These are phyloP conservation scores for Lactifluus pinguis DNA, from an alignment of 768 basidiomycete species.

Conservation along the genomic window DNA sequence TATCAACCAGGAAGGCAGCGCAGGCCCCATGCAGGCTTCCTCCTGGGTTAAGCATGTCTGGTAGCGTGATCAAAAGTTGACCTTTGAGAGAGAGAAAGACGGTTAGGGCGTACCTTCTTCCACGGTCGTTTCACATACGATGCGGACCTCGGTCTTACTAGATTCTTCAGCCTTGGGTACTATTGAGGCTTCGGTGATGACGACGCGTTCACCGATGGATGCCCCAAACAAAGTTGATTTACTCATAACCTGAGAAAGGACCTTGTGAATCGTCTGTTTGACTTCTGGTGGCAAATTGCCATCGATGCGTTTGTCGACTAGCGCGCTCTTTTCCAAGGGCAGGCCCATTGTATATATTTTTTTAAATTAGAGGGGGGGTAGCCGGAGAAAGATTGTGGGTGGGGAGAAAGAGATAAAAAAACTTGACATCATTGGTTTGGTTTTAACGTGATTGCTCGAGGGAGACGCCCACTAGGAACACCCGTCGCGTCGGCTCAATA, in stretches of 20 bases:
- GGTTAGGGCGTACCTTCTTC: conserved; percentile 20
- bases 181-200: conserved; percentile 22
- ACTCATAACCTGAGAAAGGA: not conserved
- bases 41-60: conserved; percentile 24
- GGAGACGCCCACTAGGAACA: too few species aligned
- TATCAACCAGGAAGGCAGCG: conserved; percentile 22
- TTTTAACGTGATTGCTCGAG: too few species aligned
- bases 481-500: too few species aligned
- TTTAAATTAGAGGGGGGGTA: not conserved
- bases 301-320: not conserved
- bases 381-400: not conserved
- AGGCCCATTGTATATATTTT: not conserved
- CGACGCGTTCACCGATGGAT: conserved; percentile 16
- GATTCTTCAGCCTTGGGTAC: conserved; percentile 25
- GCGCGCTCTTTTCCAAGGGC: not conserved
- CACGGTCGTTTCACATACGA: conserved; percentile 26
- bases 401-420: not conserved
- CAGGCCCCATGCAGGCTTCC: conserved; percentile 23
- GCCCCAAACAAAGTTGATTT: conserved; percentile 17
- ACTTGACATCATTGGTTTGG: not conserved
- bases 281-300: conserved; percentile 3
- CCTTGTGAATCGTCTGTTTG: not conserved
- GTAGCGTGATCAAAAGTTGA: too few species aligned
- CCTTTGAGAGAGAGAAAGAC: too few species aligned
- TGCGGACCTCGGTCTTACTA: conserved; percentile 23